phyloP scores from a whole-genome alignment of 495 filamentous ascomycete species.

The Letharia columbiana region DNA sequence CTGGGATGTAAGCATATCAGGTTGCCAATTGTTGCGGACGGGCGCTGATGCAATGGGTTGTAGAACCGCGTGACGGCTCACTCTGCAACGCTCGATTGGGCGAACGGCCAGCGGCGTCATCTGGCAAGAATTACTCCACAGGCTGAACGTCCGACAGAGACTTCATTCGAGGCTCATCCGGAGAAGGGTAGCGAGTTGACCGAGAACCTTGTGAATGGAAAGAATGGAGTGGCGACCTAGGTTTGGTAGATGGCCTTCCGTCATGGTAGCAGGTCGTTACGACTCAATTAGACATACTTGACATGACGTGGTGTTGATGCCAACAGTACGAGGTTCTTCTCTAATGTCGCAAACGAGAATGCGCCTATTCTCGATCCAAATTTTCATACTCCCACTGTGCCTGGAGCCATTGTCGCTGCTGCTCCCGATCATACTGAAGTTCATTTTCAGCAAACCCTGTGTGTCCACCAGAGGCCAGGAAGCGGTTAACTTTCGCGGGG shows the following conservation, averaged over 20 bases:
- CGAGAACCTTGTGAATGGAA: neutral
- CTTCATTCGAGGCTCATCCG: slow-evolving; percentile 40
- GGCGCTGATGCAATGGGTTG: neutral
- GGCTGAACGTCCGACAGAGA: slow-evolving; percentile 67
- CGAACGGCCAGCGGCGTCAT: slow-evolving; percentile 65
- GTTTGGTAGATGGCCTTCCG: neutral
- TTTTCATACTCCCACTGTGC: neutral
- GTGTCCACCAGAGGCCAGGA: neutral
- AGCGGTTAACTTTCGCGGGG: neutral
- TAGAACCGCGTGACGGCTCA: slow-evolving; percentile 71
- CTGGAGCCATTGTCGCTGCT: neutral
- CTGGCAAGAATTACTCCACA: slow-evolving; percentile 79
- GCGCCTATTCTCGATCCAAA: neutral
- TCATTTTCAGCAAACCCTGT: neutral
- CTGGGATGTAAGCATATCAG: slow-evolving; percentile 53
- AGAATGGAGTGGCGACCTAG: neutral
- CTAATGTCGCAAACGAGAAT: neutral
- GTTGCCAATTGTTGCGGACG: slow-evolving; percentile 19
- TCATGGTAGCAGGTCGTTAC: neutral
- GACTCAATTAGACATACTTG: neutral
- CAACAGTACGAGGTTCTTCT: too few species aligned
- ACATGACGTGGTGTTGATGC: neutral
- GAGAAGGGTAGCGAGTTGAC: neutral
- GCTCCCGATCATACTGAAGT: neutral
- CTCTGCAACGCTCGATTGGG: slow-evolving; percentile 73